Percentiles rank a stretch among this genome's conserved stretches.
Evolutionary conservation across 805 yeast genomes (phyloP).

Genomic region (Komagataella phaffii): DNA sequence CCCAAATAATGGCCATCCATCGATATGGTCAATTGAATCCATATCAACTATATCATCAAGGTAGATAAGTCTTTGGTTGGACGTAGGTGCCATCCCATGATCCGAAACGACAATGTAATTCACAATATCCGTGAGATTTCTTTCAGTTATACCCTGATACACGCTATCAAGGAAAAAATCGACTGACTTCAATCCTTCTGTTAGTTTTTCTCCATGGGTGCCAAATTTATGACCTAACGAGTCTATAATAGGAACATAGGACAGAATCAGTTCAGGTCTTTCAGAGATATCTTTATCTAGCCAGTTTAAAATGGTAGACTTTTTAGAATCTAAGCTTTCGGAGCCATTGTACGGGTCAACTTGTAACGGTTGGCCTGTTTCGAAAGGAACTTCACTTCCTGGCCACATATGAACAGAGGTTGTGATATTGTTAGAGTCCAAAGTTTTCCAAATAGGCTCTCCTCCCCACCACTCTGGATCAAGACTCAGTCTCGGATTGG

Average conservation of each 20-base stretch:
- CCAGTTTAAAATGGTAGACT: slow-evolving; percentile 49
- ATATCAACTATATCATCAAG: slow-evolving; percentile 60
- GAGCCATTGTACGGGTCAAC: slow-evolving; percentile 54
- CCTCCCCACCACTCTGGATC: slow-evolving; percentile 76
- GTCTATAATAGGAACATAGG: slow-evolving; percentile 76
- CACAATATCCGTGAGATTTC: slow-evolving; percentile 52
- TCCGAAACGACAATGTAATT: slow-evolving; percentile 76
- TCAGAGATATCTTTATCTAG: slow-evolving; percentile 38
- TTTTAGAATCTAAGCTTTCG: slow-evolving; percentile 45
- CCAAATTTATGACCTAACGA: slow-evolving; percentile 68
- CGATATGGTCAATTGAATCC: slow-evolving; percentile 41
- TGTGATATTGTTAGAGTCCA: slow-evolving; percentile 41
- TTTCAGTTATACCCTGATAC: slow-evolving; percentile 27
- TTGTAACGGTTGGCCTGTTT: slow-evolving; percentile 28
- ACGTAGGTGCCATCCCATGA: slow-evolving; percentile 90
- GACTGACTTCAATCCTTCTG: slow-evolving; percentile 42
- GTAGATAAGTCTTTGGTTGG: slow-evolving; percentile 51
- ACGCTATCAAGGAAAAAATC: slow-evolving; percentile 49
- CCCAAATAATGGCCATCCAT: slow-evolving; percentile 84
- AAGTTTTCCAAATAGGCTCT: slow-evolving; percentile 80
- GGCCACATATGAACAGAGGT: slow-evolving; percentile 96
- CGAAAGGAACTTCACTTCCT: slow-evolving; percentile 66
- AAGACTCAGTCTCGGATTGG: slow-evolving; percentile 36
- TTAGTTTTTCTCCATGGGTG: slow-evolving; percentile 43
- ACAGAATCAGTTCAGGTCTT: slow-evolving; percentile 66